These are phyloP conservation scores for Salix udensis DNA, from an alignment of 345 rosid species.

Conservation along the genomic window DNA sequence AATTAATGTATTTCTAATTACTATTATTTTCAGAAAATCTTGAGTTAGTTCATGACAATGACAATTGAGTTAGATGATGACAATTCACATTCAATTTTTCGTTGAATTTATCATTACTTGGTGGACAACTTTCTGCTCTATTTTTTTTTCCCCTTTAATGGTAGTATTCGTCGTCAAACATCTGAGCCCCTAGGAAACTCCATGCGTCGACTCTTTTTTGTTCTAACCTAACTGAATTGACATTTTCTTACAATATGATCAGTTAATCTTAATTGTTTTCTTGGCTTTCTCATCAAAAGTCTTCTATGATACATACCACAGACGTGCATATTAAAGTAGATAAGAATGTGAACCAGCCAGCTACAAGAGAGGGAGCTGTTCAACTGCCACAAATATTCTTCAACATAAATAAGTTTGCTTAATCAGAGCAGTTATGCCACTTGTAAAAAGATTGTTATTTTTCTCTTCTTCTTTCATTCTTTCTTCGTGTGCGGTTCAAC, in stretches of 20 bases:
- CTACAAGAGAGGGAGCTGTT: conserved; percentile 14
- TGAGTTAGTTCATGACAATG: too few species aligned
- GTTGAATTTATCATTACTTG: not conserved
- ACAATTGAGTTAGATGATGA: too few species aligned
- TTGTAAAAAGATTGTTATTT: not conserved
- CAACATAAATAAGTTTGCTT: conserved; percentile 13
- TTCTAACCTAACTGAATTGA: conserved; percentile 4
- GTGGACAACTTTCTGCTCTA: not conserved
- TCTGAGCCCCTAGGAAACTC: not conserved
- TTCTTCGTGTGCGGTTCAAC: conserved; percentile 43
- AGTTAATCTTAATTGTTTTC: not conserved
- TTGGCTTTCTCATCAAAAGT: not conserved
- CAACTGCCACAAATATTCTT: conserved; percentile 27
- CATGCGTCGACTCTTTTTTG: not conserved
- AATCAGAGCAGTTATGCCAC: not conserved
- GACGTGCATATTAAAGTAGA: not conserved
- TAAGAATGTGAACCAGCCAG: not conserved
- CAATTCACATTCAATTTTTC: too few species aligned
- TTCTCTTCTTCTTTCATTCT: conserved; percentile 1
- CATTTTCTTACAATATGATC: not conserved
- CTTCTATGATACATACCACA: not conserved
- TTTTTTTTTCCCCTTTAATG: not conserved
- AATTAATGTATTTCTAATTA: too few species aligned
- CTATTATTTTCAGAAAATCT: not conserved
- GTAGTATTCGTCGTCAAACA: not conserved